Evolutionary conservation across 768 basidiomycete species (phyloP).

Genomic region (Naematelia aurantialba): DNA sequence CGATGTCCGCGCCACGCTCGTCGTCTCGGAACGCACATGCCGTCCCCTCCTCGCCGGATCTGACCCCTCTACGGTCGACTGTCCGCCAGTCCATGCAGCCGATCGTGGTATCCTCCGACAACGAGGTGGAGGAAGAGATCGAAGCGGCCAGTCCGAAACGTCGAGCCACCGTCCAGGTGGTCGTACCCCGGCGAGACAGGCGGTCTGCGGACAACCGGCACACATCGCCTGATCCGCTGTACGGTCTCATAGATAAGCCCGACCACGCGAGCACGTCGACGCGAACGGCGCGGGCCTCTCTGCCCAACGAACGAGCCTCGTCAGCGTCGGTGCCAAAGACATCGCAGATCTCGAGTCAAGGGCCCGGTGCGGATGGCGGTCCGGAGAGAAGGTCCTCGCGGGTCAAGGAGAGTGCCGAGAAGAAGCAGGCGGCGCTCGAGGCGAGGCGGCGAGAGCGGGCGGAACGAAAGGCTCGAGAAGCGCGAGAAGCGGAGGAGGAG

Average conservation of each 20-base stretch:
- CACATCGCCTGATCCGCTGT: neutral
- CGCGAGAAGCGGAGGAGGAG: conserved; percentile 5
- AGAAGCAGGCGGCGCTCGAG: neutral
- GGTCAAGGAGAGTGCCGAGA: conserved; percentile 9
- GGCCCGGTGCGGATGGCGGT: neutral
- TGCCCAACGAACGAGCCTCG: neutral
- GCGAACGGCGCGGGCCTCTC: neutral
- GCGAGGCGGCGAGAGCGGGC: neutral
- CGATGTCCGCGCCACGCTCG: no score
- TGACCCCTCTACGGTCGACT: neutral
- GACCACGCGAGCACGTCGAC: neutral
- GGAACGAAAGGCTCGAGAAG: conserved; percentile 8
- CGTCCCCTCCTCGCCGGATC: neutral
- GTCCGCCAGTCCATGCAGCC: neutral
- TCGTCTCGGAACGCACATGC: neutral
- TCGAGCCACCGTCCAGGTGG: neutral
- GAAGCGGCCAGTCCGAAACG: neutral
- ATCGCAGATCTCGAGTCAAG: neutral
- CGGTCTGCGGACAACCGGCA: neutral
- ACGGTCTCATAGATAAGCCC: neutral
- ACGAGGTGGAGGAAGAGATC: neutral
- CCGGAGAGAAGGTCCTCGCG: neutral
- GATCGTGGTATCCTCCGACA: neutral
- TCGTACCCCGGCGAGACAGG: neutral
- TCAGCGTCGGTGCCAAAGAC: neutral